Evolutionary conservation across 2,329 filamentous ascomycete species (phyloP).

Genomic region (Alternaria triticina): DNA sequence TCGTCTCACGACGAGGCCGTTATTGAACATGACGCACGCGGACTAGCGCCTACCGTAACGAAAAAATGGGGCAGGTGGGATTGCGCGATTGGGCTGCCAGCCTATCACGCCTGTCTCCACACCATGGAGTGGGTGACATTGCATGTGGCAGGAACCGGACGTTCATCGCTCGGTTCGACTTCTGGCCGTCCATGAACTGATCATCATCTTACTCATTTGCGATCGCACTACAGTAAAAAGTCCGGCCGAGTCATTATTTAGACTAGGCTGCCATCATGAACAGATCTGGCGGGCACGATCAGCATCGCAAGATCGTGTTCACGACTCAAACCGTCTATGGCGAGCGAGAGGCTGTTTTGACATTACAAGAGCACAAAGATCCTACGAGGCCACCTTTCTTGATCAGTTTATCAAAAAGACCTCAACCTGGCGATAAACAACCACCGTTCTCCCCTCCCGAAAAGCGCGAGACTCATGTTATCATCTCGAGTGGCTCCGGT

Average conservation of each 20-base stretch:
- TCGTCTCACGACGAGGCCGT: constrained; percentile 6
- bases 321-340: constrained; percentile 12
- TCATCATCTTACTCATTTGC: neutral
- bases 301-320: constrained; percentile 11
- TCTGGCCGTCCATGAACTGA: accelerated
- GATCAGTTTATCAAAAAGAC: constrained; percentile 25
- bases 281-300: neutral
- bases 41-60: constrained; percentile 17
- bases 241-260: constrained; percentile 1
- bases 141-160: neutral
- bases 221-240: neutral
- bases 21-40: constrained; percentile 11
- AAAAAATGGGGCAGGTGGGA: constrained; percentile 7
- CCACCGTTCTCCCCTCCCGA: neutral
- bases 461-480: constrained; percentile 47
- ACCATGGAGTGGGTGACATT: neutral
- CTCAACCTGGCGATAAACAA: constrained; percentile 16
- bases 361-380: constrained; percentile 21
- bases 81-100: neutral
- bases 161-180: neutral
- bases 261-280: neutral
- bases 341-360: constrained; percentile 1
- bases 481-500: constrained; percentile 56
- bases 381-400: constrained; percentile 21
- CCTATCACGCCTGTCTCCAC: neutral